These are phyloP conservation scores for Auricularia sp. DNA, from an alignment of 768 basidiomycete species.

Conservation along the genomic window DNA sequence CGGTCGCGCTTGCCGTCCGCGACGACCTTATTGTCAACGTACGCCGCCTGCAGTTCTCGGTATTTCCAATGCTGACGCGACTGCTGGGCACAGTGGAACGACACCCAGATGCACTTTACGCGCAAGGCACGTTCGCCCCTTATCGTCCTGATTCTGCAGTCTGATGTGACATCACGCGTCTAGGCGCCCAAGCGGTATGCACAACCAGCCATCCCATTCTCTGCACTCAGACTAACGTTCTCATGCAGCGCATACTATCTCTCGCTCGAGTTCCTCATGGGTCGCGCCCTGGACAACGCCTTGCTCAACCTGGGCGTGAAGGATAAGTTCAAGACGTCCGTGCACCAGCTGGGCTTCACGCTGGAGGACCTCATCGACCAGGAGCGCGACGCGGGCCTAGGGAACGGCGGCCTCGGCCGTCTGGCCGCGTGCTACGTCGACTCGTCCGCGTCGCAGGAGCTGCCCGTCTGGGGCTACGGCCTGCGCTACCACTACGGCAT, in stretches of 20 bases:
- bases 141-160: not conserved
- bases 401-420: conserved; percentile 91
- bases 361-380: conserved; percentile 79
- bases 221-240: not conserved
- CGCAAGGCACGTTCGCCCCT: conserved; percentile 55
- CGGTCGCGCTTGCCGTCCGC: conserved; percentile 75
- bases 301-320: conserved; percentile 85
- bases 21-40: conserved; percentile 71
- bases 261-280: conserved; percentile 88
- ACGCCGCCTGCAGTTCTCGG: not conserved
- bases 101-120: conserved; percentile 64
- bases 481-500: conserved; percentile 90
- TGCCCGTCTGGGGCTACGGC: conserved; percentile 95
- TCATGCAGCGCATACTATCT: conserved; percentile 72
- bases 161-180: not conserved
- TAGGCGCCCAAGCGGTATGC: not conserved
- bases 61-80: not conserved
- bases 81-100: conserved; percentile 58
- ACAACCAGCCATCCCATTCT: not conserved
- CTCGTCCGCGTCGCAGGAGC: conserved; percentile 78
- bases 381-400: conserved; percentile 90
- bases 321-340: conserved; percentile 54
- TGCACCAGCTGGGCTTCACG: conserved; percentile 75
- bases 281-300: conserved; percentile 58
- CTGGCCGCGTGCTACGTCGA: conserved; percentile 97